Evolutionary conservation across 305 asterid species (phyloP).

Genomic region (Fraxinus floribunda): DNA sequence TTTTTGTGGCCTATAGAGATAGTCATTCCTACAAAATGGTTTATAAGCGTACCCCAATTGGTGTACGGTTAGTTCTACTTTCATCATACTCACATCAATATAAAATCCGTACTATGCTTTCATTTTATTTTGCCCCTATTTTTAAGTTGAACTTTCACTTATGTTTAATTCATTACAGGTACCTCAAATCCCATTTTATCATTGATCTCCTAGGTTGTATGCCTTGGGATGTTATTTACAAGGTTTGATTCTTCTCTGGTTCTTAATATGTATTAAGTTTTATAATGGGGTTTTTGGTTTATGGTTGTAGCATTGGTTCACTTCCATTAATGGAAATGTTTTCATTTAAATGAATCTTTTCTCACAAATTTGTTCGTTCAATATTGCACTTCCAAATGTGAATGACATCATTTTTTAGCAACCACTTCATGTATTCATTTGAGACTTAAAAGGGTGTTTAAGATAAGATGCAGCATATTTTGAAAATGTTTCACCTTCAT

Average conservation of each 20-base stretch:
- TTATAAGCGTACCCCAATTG: conserved; percentile 56
- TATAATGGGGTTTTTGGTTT: background rate
- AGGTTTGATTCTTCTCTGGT: conserved; percentile 44
- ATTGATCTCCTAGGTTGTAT: conserved; percentile 70
- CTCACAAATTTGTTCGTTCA: background rate
- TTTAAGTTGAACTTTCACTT: background rate
- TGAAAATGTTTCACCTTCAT: background rate
- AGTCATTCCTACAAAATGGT: conserved; percentile 74
- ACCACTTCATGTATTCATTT: background rate
- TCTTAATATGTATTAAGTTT: background rate
- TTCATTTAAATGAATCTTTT: background rate
- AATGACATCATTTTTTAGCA: background rate
- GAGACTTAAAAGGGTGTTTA: background rate
- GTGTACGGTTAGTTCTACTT: conserved; percentile 52
- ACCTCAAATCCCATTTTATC: conserved; percentile 63
- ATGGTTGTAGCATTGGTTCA: background rate
- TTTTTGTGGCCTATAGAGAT: conserved; percentile 78
- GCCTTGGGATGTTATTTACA: conserved; percentile 94
- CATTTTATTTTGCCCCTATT: background rate
- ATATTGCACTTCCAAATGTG: background rate
- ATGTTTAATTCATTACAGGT: conserved; percentile 43
- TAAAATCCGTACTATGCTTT: background rate
- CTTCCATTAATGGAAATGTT: background rate
- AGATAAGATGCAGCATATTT: background rate
- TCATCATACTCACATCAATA: background rate